Evolutionary conservation across 2,329 filamentous ascomycete genomes (phyloP).

Genomic region (Nemania abortiva): DNA sequence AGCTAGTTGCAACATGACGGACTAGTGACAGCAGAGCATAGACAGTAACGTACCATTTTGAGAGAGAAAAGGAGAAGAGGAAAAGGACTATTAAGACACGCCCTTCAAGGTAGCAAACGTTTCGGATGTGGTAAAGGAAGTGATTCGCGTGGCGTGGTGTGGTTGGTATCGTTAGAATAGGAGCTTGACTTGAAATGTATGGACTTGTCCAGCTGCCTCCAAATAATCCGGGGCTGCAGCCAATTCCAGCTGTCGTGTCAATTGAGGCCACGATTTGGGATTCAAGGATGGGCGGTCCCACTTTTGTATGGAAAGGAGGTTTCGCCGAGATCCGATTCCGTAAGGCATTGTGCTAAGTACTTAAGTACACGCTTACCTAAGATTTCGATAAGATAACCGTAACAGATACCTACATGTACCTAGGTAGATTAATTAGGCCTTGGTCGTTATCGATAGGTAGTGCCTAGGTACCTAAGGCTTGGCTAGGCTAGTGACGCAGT

Average conservation of each 20-base stretch:
- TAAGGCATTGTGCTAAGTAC: neutral
- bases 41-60: conserved; percentile 38
- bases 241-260: conserved; percentile 37
- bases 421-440: neutral
- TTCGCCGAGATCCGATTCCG: conserved; percentile 38
- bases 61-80: conserved; percentile 12
- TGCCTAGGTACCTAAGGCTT: too few relatives aligned
- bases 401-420: neutral
- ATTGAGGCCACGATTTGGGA: conserved; percentile 56
- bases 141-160: conserved; percentile 19
- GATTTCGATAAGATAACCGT: neutral
- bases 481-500: neutral
- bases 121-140: conserved; percentile 53
- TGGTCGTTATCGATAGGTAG: too few relatives aligned
- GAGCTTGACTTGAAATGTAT: conserved; percentile 36
- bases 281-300: conserved; percentile 27
- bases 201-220: conserved; percentile 49
- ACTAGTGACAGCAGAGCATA: neutral
- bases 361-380: neutral
- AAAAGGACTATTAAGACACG: conserved; percentile 16
- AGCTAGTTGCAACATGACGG: conserved; percentile 33
- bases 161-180: conserved; percentile 19
- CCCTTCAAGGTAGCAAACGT: conserved; percentile 11
- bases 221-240: conserved; percentile 52
- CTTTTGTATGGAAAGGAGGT: conserved; percentile 32